Evolutionary conservation across 139 green algal genomes (phyloP), one percentile per base, ranked within the genome.

Genomic region (Mesostigma viride): DNA sequence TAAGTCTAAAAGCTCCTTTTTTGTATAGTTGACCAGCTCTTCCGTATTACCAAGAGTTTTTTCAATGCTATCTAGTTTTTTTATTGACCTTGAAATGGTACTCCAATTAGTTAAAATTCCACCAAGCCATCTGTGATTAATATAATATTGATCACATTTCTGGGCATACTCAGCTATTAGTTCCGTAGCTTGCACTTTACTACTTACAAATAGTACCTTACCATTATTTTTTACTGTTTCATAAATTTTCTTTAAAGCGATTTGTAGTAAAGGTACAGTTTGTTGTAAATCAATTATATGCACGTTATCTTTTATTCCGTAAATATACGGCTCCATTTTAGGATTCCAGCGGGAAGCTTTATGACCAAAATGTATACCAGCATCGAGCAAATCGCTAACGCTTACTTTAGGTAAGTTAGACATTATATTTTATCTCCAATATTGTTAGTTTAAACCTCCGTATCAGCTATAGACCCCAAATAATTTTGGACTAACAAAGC

Each of bases 241-340:
- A 63, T n/a, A n/a, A 34, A 63, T 17, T 33, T 35, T 35, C 31
- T 63, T 26, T 35, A n/a, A 63, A 34, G 56, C 56, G 31, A 35
- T 26, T 35, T n/a, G 33, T 63, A 63, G 33, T 33, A 63, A 28
- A 28, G 24, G 56, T 63, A 26, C 56, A 24, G 56, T 63, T 35
- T 63, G 24, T 34, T 24, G 24, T 34, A 63, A 34, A 35, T 68
- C 14, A 58, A 68, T 59, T 35, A 68, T 68, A 26, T 68, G 61
- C 59, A 68, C 60, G 1, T 30, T 30, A 58, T 59, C 60, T 68
- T 30, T n/a, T 68, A 58, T 32, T 60, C 27, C 27, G 32, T 58
- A 68, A 68, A 56, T 68, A 68, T 68, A 68, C 14, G 61, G 61
- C 24, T 26, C 61, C 61, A 64, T 68, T 26, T 68, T 68, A 59